phyloP scores from a whole-genome alignment of 192 early-diverging fungal species.

The Mortierella antarctica region DNA sequence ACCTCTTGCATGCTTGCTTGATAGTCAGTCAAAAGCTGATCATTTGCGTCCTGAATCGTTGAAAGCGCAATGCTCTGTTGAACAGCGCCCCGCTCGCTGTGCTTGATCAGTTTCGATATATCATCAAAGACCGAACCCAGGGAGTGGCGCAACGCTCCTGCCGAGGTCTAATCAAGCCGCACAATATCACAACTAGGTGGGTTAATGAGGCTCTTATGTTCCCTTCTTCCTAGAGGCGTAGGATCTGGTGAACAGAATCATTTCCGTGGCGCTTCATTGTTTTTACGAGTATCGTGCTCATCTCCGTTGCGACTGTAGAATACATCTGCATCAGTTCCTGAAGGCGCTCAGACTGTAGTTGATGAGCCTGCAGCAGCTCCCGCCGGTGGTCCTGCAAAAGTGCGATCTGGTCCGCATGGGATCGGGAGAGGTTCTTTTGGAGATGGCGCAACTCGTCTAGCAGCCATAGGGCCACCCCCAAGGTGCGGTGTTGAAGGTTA shows the following conservation, averaged over 20 bases:
- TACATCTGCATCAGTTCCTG: constrained; percentile 16
- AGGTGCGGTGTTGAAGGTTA: background rate
- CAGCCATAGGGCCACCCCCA: background rate
- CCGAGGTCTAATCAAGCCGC: background rate
- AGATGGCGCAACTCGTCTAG: constrained; percentile 19
- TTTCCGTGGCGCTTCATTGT: background rate
- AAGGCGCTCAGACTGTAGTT: background rate
- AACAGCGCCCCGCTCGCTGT: background rate
- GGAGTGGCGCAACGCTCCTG: background rate
- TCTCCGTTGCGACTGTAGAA: background rate
- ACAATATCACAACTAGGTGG: background rate
- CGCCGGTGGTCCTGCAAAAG: constrained; percentile 12
- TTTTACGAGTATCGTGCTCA: constrained; percentile 19
- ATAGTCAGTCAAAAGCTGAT: background rate
- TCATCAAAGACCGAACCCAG: constrained; percentile 2
- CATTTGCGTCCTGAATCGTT: constrained; percentile 2
- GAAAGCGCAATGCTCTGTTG: constrained; percentile 20
- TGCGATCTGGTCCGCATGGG: constrained; percentile 17
- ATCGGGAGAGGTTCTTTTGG: constrained; percentile 19
- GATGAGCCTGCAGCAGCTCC: constrained; percentile 16
- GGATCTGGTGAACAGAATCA: background rate
- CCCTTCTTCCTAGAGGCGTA: background rate
- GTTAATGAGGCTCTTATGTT: background rate
- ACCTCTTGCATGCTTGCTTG: constrained; percentile 6
- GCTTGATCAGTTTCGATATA: background rate